Evolutionary conservation across 768 basidiomycete genomes (phyloP).

Genomic region (Russula compacta): DNA sequence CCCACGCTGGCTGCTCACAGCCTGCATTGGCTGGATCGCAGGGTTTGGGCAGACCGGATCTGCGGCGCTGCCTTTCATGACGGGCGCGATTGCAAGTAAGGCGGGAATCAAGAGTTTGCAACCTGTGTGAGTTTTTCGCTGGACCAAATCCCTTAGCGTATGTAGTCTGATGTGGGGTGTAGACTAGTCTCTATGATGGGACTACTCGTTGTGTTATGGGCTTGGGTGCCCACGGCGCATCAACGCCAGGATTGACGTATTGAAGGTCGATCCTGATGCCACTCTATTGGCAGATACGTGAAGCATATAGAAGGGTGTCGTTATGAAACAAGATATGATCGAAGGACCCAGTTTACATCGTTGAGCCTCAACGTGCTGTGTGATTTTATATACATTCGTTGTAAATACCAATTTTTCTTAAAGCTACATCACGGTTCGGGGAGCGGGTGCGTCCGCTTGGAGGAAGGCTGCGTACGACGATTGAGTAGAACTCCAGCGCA

Average conservation of each 20-base stretch:
- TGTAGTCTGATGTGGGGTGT: neutral
- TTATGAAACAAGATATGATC: neutral
- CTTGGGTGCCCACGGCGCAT: constrained; percentile 29
- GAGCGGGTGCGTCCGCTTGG: neutral
- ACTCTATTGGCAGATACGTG: neutral
- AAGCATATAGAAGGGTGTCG: neutral
- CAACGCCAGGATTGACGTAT: constrained; percentile 7
- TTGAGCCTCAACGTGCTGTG: neutral
- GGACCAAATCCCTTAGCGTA: neutral
- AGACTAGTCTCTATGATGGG: constrained; percentile 36
- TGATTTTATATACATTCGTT: neutral
- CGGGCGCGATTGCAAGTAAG: constrained; percentile 35
- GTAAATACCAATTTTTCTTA: neutral
- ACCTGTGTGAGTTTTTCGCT: constrained; percentile 35
- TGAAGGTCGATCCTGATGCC: neutral
- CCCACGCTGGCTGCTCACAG: constrained; percentile 36
- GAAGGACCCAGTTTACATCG: neutral
- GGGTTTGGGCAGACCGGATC: constrained; percentile 44
- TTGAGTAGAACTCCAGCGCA: constrained; percentile 64
- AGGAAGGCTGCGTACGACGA: constrained; percentile 34
- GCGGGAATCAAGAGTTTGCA: constrained; percentile 38
- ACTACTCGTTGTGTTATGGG: constrained; percentile 36
- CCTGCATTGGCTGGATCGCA: constrained; percentile 42
- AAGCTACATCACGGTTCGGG: neutral
- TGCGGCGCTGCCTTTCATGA: constrained; percentile 43